Evolutionary conservation across 2,329 filamentous ascomycete species (phyloP), one percentile per base, ranked within the genome.

Genomic region (Aspergillus caelatus): DNA sequence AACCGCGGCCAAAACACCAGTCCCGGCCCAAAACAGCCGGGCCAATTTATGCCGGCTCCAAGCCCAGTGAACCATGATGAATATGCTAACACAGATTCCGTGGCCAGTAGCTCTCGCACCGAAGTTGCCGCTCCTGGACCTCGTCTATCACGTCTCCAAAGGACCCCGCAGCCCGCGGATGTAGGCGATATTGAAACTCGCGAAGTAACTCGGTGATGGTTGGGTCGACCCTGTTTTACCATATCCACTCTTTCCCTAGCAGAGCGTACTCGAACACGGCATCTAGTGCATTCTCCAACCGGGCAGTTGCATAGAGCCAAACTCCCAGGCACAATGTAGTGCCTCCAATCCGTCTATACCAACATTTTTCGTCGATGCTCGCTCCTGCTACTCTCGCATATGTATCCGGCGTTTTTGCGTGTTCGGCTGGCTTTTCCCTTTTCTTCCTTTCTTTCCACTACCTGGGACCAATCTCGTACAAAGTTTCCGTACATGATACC

Each of bases 61-160:
- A 60, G 57, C 60, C 57, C 30, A 64, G 63, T 58, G 59, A 41
- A 11, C 59, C 62, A 23, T 19, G n/a, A 36, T 39, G 65, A 62
- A n/a, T 69, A 65, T 53, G 32, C 58, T 1, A 65, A 70, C 57
- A 55, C 68, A 1, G 66, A 63, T 19, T 74, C 74, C 2, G 45
- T 73, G 32, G 71, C 72, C 3, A 75, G 72, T 55, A 75, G 72
- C 54, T 77, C 75, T 5, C 68, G 66, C 11, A 73, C 74, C 7
- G 71, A 72, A 9, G 58, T 74, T 19, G 59, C 57, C 12, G 64
- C 62, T 10, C 61, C 70, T 1, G 68, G 66, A 36, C 58, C 57
- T 11, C 58, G 64, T 43, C 65, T 70, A 21, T 67, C 71, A n/a
- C 68, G 70, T 32, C 63, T 73, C 57, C 70, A 70, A 4, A 75